A percentile compares a stretch with the other conserved stretches of the same genome.
Evolutionary conservation across 768 basidiomycete genomes (phyloP).

Genomic region (Rhizopogon vinicolor): DNA sequence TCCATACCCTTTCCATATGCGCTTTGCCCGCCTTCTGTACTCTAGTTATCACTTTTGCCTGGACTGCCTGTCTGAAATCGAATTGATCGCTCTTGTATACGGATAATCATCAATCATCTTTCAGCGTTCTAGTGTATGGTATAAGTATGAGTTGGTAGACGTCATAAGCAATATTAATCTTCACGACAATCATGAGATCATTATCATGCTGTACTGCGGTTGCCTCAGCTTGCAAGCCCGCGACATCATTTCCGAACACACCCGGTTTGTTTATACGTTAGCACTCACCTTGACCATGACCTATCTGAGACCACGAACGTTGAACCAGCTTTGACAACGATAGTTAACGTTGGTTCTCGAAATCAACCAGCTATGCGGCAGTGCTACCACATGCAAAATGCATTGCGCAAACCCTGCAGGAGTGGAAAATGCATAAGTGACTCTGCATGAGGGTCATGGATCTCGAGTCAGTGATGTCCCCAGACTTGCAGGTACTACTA

Average conservation of each 20-base stretch:
- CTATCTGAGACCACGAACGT: not conserved
- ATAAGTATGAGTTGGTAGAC: not conserved
- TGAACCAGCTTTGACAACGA: not conserved
- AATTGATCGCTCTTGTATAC: slow-evolving; percentile 15
- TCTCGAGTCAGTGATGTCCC: not conserved
- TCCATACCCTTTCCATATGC: slow-evolving; percentile 21
- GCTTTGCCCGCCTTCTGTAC: slow-evolving; percentile 23
- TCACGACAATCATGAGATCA: not conserved
- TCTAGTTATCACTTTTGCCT: slow-evolving; percentile 16
- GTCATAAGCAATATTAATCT: not conserved
- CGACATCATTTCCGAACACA: not conserved
- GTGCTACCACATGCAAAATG: not conserved
- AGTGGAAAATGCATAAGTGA: not conserved
- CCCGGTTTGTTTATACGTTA: not conserved
- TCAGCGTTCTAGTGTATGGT: not conserved
- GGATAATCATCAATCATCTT: slow-evolving; percentile 8
- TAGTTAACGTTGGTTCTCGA: not conserved
- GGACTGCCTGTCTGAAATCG: slow-evolving; percentile 11
- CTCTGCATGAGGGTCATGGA: not conserved
- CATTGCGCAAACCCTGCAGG: not conserved
- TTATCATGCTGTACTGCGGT: not conserved
- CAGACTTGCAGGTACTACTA: too few species aligned
- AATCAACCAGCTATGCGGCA: not conserved
- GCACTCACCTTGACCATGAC: too few species aligned
- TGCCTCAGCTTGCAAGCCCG: not conserved